phyloP scores from a whole-genome alignment of 352 stramenopile species.

The Phytopythium cucurbitacearum region DNA sequence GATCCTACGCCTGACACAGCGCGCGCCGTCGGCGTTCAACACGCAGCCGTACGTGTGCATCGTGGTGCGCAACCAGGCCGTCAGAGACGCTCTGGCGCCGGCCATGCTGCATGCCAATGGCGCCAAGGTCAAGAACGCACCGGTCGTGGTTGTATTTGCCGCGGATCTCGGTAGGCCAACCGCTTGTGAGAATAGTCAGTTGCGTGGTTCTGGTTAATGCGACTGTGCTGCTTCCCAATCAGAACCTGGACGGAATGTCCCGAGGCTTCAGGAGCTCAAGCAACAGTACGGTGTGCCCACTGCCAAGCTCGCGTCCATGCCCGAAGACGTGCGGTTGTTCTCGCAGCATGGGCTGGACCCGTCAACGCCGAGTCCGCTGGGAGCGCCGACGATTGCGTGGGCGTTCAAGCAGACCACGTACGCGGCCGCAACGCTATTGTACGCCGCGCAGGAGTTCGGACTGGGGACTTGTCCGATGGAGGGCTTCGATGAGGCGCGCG shows the following conservation, averaged over 20 bases:
- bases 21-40: slow-evolving; percentile 67
- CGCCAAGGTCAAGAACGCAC: slow-evolving; percentile 59
- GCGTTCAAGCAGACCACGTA: slow-evolving; percentile 72
- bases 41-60: slow-evolving; percentile 61
- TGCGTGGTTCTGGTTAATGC: slow-evolving; percentile 18
- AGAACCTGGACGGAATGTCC: slow-evolving; percentile 68
- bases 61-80: slow-evolving; percentile 40
- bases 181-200: too few species aligned
- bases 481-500: slow-evolving; percentile 45
- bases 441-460: slow-evolving; percentile 50
- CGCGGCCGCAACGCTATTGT: slow-evolving; percentile 56
- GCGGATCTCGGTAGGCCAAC: slow-evolving; percentile 46
- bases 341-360: slow-evolving; percentile 13
- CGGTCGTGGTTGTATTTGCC: slow-evolving; percentile 66
- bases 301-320: slow-evolving; percentile 44
- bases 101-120: slow-evolving; percentile 66
- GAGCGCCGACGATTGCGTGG: slow-evolving; percentile 59
- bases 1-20: slow-evolving; percentile 52
- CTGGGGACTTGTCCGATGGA: slow-evolving; percentile 68
- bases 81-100: slow-evolving; percentile 46
- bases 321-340: slow-evolving; percentile 45
- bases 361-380: slow-evolving; percentile 32
- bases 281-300: slow-evolving; percentile 41
- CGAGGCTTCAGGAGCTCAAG: slow-evolving; percentile 62
- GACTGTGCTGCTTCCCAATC: neutral